phyloP scores from a whole-genome alignment of 495 filamentous ascomycete species.

The Penicillium robsamsonii region DNA sequence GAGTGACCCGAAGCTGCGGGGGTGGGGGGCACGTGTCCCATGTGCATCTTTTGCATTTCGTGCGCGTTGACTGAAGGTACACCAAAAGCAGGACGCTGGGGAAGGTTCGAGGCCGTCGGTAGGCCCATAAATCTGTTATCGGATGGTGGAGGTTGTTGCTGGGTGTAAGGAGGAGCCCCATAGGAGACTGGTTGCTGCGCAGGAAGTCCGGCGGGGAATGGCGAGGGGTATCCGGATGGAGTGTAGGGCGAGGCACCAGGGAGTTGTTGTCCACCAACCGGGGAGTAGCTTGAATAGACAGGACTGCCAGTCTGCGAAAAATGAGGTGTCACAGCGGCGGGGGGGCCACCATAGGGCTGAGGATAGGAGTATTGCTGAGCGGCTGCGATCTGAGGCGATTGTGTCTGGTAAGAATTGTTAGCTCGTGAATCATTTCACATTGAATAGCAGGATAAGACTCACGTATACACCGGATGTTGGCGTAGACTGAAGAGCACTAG shows the following conservation, averaged over 20 bases:
- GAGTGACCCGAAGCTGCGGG: slow-evolving; percentile 29
- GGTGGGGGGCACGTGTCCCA: slow-evolving; percentile 44
- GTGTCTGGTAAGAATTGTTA: slow-evolving; percentile 24
- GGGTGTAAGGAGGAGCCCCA: slow-evolving; percentile 34
- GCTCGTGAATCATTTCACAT: not conserved
- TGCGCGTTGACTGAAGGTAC: slow-evolving; percentile 55
- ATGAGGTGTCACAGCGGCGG: slow-evolving; percentile 32
- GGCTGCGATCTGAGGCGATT: slow-evolving; percentile 26
- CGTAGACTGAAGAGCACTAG: slow-evolving; percentile 44
- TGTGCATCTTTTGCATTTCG: slow-evolving; percentile 64
- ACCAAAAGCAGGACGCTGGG: slow-evolving; percentile 61
- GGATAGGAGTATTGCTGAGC: slow-evolving; percentile 36
- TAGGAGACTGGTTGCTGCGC: slow-evolving; percentile 19
- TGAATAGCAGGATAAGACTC: slow-evolving; percentile 30
- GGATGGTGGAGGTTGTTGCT: slow-evolving; percentile 38
- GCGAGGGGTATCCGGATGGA: slow-evolving; percentile 43
- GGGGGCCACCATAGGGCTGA: slow-evolving; percentile 36
- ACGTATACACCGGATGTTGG: slow-evolving; percentile 52
- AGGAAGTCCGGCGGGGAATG: slow-evolving; percentile 34
- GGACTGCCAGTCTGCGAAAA: slow-evolving; percentile 46
- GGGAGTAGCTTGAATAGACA: slow-evolving; percentile 39
- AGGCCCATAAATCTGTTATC: slow-evolving; percentile 49
- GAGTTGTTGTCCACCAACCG: slow-evolving; percentile 32
- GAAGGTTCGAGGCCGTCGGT: slow-evolving; percentile 57
- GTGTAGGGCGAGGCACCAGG: slow-evolving; percentile 35